These are phyloP conservation scores for Ceratocystis destructans DNA, from an alignment of 2,329 filamentous ascomycete species.

Conservation along the genomic window DNA sequence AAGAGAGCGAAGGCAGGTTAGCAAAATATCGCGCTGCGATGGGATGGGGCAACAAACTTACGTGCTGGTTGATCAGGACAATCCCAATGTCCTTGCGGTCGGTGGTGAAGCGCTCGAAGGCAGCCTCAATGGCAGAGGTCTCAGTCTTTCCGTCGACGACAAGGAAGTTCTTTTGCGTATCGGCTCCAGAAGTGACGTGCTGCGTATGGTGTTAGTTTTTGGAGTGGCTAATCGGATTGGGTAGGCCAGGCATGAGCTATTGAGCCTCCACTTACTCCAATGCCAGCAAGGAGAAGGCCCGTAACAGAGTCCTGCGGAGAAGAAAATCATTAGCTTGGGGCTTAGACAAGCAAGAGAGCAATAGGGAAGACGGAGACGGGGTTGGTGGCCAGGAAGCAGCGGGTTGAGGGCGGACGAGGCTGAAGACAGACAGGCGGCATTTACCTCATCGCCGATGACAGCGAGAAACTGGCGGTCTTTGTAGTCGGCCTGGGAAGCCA, in stretches of 20 bases:
- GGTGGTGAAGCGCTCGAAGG: conserved; percentile 78
- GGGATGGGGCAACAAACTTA: conserved; percentile 31
- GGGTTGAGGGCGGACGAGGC: background rate
- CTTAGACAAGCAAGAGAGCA: too few species aligned
- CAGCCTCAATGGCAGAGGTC: conserved; percentile 69
- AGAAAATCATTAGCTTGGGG: conserved; percentile 20
- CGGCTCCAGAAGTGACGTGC: conserved; percentile 83
- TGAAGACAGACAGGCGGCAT: background rate
- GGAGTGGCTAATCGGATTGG: background rate
- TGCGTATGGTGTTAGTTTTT: conserved; percentile 27
- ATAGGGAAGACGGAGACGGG: background rate
- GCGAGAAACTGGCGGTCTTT: conserved; percentile 92
- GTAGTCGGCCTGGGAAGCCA: conserved; percentile 44
- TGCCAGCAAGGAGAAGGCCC: conserved; percentile 83
- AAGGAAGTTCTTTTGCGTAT: conserved; percentile 93
- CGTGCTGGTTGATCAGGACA: conserved; percentile 93
- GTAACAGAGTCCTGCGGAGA: conserved; percentile 81
- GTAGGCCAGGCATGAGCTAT: too few species aligned
- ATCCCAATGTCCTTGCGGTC: conserved; percentile 95
- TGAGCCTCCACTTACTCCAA: conserved; percentile 51
- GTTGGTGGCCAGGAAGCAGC: background rate
- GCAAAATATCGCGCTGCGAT: background rate
- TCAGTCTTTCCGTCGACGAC: conserved; percentile 94
- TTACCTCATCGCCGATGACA: conserved; percentile 91
- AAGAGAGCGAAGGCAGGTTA: background rate